A percentile compares a stretch with the other conserved stretches of the same genome.
Conservation (phyloP, 1,139 yeast species). For the Protomyces inouyei region DNA sequence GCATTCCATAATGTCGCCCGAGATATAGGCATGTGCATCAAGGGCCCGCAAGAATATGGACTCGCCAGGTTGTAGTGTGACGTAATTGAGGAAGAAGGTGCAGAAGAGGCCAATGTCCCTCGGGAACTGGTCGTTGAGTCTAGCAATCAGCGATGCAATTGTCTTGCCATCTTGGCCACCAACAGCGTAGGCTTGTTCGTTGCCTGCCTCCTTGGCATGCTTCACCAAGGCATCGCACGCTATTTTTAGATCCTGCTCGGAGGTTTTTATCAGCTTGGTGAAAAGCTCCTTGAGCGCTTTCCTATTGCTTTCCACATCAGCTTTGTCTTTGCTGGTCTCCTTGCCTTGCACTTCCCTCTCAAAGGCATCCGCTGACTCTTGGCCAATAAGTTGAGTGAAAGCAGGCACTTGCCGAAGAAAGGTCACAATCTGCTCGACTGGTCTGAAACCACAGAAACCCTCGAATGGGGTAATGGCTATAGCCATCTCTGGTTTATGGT, state of each 20-base stretch:
- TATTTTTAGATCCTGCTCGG: neutral
- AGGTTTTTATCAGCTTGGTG: slow-evolving; percentile 16
- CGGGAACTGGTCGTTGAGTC: slow-evolving; percentile 84
- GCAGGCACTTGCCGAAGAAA: slow-evolving; percentile 72
- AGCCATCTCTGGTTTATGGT: slow-evolving; percentile 99
- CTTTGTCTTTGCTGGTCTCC: slow-evolving; percentile 26
- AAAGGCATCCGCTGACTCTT: slow-evolving; percentile 38
- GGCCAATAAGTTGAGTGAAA: slow-evolving; percentile 64
- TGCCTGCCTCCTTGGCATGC: neutral
- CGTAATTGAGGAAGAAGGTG: slow-evolving; percentile 85
- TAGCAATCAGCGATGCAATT: slow-evolving; percentile 52
- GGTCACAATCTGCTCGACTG: slow-evolving; percentile 66
- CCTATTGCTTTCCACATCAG: slow-evolving; percentile 4
- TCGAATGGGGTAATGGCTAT: slow-evolving; percentile 92
- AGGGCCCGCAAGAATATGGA: slow-evolving; percentile 95
- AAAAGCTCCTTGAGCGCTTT: slow-evolving; percentile 21
- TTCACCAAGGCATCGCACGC: slow-evolving; percentile 13
- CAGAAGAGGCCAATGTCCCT: slow-evolving; percentile 91
- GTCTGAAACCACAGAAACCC: slow-evolving; percentile 97
- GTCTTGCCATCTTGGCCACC: slow-evolving; percentile 24
- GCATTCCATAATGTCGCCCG: slow-evolving; percentile 63
- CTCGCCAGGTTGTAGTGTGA: slow-evolving; percentile 78
- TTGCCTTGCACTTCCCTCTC: slow-evolving; percentile 4
- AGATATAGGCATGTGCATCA: slow-evolving; percentile 43
- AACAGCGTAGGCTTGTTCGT: neutral